Conservation (phyloP, 768 basidiomycete genomes). For the Lentinus tigrinus region DNA sequence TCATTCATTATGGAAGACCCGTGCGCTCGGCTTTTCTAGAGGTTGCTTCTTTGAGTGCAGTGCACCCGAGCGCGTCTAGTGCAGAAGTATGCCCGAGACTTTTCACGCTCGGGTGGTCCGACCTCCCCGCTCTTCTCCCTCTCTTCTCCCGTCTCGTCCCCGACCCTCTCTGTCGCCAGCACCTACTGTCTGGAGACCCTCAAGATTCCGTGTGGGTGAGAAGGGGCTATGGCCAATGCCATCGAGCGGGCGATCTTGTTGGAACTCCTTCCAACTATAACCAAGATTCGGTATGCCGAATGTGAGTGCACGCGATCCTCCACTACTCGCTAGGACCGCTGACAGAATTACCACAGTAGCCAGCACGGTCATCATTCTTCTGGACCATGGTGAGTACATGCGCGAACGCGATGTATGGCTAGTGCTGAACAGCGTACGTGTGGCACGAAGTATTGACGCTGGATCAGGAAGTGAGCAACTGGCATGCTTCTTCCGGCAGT, state of each 20-base stretch:
- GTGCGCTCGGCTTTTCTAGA: too few relatives aligned
- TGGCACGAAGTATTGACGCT: constrained; percentile 45
- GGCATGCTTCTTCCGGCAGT: neutral
- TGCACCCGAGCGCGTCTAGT: too few relatives aligned
- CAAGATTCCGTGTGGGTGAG: neutral
- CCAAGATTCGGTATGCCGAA: constrained; percentile 21
- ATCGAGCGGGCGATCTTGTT: constrained; percentile 5
- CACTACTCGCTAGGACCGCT: neutral
- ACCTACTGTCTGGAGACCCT: neutral
- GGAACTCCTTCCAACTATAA: constrained; percentile 8
- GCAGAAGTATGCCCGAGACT: too few relatives aligned
- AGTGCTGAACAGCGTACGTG: neutral
- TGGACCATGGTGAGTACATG: constrained; percentile 47
- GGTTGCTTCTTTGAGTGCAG: too few relatives aligned
- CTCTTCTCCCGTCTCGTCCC: neutral
- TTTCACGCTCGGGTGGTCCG: neutral
- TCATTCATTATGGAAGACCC: too few relatives aligned
- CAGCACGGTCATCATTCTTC: constrained; percentile 50
- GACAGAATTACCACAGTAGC: constrained; percentile 39
- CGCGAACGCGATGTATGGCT: neutral
- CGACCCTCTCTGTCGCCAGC: neutral
- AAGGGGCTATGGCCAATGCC: constrained; percentile 1
- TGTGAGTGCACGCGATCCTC: constrained; percentile 4
- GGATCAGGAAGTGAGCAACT: constrained; percentile 45
- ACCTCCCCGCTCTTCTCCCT: neutral